These are phyloP conservation scores for Silybum marianum DNA, from an alignment of 129 eudicot genomes.

Conservation along the genomic window DNA sequence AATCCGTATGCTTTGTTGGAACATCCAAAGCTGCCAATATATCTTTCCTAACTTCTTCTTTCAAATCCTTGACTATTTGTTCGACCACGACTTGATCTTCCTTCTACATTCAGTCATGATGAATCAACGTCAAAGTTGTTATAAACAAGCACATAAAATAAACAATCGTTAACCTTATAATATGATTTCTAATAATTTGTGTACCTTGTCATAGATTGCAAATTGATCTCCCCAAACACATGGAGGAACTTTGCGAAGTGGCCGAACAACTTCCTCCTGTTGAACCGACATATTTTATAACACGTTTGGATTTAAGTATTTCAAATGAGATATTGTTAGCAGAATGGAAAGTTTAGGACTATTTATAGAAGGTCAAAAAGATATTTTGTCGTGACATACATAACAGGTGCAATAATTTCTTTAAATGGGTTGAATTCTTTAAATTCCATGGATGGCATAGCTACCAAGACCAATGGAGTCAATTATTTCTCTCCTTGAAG, in stretches of 20 bases:
- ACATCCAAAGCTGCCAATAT: slow-evolving; percentile 3
- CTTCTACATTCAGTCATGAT: slow-evolving; percentile 13
- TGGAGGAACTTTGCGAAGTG: slow-evolving; percentile 31
- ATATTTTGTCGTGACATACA: too few relatives aligned
- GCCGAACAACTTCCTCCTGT: slow-evolving; percentile 21
- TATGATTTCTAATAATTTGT: background rate
- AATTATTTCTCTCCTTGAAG: too few relatives aligned
- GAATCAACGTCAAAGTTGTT: background rate
- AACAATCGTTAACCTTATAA: too few relatives aligned
- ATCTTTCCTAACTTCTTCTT: slow-evolving; percentile 34
- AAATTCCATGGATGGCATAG: too few relatives aligned
- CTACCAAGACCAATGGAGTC: too few relatives aligned
- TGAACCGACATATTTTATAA: background rate
- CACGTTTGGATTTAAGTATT: background rate
- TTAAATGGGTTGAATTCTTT: too few relatives aligned
- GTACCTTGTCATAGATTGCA: slow-evolving; percentile 18
- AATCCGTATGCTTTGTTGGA: slow-evolving; percentile 14
- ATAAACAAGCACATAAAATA: background rate
- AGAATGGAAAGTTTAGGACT: background rate
- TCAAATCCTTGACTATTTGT: slow-evolving; percentile 9
- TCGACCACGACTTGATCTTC: background rate
- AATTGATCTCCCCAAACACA: slow-evolving; percentile 46
- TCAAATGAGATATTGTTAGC: background rate
- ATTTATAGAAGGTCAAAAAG: background rate
- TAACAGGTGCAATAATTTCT: too few relatives aligned